A percentile compares a stretch with the other conserved stretches of the same genome.
Evolutionary conservation across 148 eudicot genomes (phyloP).

Genomic region (Fagopyrum homotropicum): DNA sequence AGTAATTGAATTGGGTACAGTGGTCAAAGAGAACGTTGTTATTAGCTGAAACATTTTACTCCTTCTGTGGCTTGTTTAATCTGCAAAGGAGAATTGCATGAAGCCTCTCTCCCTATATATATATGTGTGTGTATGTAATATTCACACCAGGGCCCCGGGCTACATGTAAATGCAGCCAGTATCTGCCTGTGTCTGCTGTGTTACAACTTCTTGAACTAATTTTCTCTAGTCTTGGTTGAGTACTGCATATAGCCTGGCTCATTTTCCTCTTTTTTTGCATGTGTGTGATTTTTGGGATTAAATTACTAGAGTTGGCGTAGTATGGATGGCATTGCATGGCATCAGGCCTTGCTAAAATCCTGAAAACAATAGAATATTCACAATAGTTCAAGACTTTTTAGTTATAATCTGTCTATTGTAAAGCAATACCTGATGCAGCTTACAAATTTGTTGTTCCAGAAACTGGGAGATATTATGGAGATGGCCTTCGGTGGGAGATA

Average conservation of each 20-base stretch:
- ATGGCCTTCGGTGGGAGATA: constrained; percentile 98
- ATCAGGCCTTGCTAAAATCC: neutral
- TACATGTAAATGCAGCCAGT: neutral
- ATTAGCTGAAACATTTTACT: neutral
- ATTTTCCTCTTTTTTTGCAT: neutral
- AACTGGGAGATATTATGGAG: constrained; percentile 97
- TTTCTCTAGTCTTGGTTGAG: neutral
- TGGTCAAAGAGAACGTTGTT: neutral
- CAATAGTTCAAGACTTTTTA: neutral
- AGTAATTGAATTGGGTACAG: neutral
- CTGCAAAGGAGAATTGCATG: neutral
- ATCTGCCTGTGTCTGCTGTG: neutral
- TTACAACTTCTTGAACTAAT: neutral
- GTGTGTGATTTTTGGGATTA: neutral
- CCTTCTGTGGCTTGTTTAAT: neutral
- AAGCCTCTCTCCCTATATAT: no score
- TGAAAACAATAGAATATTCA: neutral
- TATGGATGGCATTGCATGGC: no score
- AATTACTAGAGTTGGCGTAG: neutral
- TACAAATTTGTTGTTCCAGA: constrained; percentile 36
- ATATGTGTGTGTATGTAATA: no score
- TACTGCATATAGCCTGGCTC: neutral
- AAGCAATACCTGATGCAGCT: neutral
- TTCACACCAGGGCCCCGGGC: no score
- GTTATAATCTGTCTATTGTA: neutral